Evolutionary conservation across 805 yeast genomes (phyloP), one percentile per base, ranked within the genome.

Genomic region (Metschnikowia koreensis): DNA sequence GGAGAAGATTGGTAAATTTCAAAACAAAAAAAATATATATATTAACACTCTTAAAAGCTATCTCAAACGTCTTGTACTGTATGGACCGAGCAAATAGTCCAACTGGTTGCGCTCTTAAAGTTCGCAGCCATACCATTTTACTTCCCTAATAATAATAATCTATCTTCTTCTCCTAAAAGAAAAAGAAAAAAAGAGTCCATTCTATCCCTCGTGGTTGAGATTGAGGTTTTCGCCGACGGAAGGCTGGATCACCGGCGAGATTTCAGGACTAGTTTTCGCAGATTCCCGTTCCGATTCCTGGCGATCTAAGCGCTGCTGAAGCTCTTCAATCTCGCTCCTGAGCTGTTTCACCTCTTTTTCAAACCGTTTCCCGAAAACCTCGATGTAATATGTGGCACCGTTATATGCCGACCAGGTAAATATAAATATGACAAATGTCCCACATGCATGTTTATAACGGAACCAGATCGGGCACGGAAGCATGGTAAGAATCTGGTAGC

Each of bases 361-460:
- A 63, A 91, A 84, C 57, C 92, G 81, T 65, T 84, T 87, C 17
- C 98, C 98, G 69, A 91, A 94, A 46, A 86, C 86, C 62, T 93
- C 98, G 51, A 94, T 79, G 66, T 93, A 93, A 66, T 89, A 93
- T 0, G 96, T 89, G 2, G 98, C 99, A 29, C 99, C 99, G 59
- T 94, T 92, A 66, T 86, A 90, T 40, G 91, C 77, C 1, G 98
- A 96, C 66, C 82, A 79, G 43, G 84, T 66, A 60, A 92, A 91
- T n/a, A 93, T 89, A 46, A 80, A 76, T 1, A 81, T 69, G 56
- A 93, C 77, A 63, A 91, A 92, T 0, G 76, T 57, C 0, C 85
- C 81, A 27, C 94, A 89, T 1, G 88, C 80, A 41, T 71, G 69
- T 61, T 86, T 84, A 65, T 84, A 80, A 41, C 79, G 75, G 69